These are phyloP conservation scores for Entophlyctis luteolus DNA, from an alignment of 192 early-diverging fungal species.

Conservation along the genomic window DNA sequence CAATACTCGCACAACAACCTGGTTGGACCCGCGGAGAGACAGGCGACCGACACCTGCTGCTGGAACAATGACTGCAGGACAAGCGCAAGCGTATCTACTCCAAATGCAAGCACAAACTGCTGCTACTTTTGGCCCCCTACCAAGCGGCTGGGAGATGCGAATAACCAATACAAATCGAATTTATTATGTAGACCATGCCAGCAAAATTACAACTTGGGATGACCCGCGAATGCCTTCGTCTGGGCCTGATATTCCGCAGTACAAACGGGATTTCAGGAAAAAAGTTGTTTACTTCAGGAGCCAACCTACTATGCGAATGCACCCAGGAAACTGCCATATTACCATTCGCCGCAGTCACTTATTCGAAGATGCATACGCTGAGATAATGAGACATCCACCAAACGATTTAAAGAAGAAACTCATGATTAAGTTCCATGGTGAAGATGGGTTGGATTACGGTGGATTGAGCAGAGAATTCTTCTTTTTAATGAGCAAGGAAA, in stretches of 20 bases:
- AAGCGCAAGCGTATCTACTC: constrained; percentile 47
- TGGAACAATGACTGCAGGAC: constrained; percentile 49
- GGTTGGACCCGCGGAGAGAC: constrained; percentile 72
- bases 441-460: constrained; percentile 98
- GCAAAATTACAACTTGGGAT: constrained; percentile 98
- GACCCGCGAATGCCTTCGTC: constrained; percentile 59
- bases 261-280: constrained; percentile 97
- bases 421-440: constrained; percentile 98
- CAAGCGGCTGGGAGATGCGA: constrained; percentile 98
- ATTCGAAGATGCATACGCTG: constrained; percentile 94
- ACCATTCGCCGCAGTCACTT: constrained; percentile 83
- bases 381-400: constrained; percentile 89
- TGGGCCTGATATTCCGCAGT: constrained; percentile 88
- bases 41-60: constrained; percentile 46
- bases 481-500: constrained; percentile 94
- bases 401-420: constrained; percentile 91
- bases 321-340: constrained; percentile 89
- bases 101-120: constrained; percentile 67
- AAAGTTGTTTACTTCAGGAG: constrained; percentile 96
- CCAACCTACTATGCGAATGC: constrained; percentile 79
- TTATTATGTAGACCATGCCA: constrained; percentile 98
- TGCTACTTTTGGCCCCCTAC: constrained; percentile 80
- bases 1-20: constrained; percentile 95
- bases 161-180: constrained; percentile 87
- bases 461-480: constrained; percentile 97